Conservation (phyloP, 192 early-diverging fungal species). For the Gryganskiella cystojenkinii region DNA sequence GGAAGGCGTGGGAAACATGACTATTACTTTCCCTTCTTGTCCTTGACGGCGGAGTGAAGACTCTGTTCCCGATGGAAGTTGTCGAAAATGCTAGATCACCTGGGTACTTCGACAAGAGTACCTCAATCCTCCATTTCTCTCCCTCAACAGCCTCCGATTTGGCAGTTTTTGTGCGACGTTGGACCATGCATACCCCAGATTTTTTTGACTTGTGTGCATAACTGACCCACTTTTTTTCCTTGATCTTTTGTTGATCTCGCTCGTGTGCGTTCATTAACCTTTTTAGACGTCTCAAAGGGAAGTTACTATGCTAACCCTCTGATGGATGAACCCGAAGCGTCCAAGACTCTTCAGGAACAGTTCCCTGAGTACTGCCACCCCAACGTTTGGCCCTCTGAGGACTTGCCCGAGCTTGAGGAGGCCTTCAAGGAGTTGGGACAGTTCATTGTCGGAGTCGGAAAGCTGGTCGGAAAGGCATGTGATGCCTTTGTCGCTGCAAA, state of each 20-base stretch:
- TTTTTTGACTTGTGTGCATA: not conserved
- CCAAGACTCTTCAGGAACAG: constrained; percentile 45
- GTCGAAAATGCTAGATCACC: too few species aligned
- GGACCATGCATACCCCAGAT: constrained; percentile 15
- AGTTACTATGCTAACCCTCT: constrained; percentile 71
- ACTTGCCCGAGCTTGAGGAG: constrained; percentile 61
- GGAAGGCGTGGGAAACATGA: too few species aligned
- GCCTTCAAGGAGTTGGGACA: constrained; percentile 69
- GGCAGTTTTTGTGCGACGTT: constrained; percentile 9
- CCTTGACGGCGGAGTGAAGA: too few species aligned
- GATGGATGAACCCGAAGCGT: constrained; percentile 51
- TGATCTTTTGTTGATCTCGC: constrained; percentile 1
- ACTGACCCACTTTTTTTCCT: constrained; percentile 40
- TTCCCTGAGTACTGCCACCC: constrained; percentile 64
- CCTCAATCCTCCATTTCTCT: too few species aligned
- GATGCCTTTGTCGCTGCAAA: constrained; percentile 64
- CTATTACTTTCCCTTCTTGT: too few species aligned
- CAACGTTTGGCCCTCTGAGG: constrained; percentile 70
- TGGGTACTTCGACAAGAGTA: too few species aligned
- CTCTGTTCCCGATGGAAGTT: not conserved
- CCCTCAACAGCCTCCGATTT: not conserved
- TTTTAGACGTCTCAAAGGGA: constrained; percentile 64
- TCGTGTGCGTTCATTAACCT: not conserved
- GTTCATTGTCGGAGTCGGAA: constrained; percentile 66
- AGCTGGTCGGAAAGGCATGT: constrained; percentile 63